Evolutionary conservation across 2,329 filamentous ascomycete species (phyloP).

Genomic region (Cylindrodendrum hubeiense): DNA sequence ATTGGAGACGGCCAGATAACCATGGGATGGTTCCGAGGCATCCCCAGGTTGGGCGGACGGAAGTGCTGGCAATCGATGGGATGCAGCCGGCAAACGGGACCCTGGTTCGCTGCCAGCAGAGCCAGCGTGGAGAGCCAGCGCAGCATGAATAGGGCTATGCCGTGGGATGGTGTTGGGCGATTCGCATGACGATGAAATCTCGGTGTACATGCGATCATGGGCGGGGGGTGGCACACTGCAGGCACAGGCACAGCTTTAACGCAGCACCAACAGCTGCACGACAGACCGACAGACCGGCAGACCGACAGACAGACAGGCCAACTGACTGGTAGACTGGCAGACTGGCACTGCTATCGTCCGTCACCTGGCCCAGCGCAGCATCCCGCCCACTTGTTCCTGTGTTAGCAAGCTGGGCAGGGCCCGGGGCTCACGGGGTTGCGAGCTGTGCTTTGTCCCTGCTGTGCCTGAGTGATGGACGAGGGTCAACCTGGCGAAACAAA

Average conservation of each 20-base stretch:
- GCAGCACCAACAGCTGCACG: not conserved
- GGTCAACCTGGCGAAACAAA: not conserved
- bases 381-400: constrained; percentile 1
- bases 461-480: not conserved
- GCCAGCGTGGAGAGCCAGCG: constrained; percentile 13
- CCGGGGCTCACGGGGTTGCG: not conserved
- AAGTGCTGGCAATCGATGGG: not conserved
- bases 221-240: constrained; percentile 1
- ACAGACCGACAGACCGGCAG: not conserved
- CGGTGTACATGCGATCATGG: constrained; percentile 13
- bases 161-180: not conserved
- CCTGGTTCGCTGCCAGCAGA: constrained; percentile 15
- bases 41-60: constrained; percentile 24
- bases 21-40: not conserved
- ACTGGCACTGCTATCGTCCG: too few relatives aligned
- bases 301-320: too few relatives aligned
- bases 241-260: not conserved
- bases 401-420: not conserved
- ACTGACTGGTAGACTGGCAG: too few relatives aligned
- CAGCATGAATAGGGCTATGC: constrained; percentile 22
- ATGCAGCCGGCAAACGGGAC: not conserved
- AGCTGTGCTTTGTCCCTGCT: not conserved
- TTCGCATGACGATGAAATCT: constrained; percentile 25
- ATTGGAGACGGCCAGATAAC: constrained; percentile 6
- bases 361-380: constrained; percentile 6